Conservation (phyloP, 2,329 filamentous ascomycete genomes). For the Orbilia blumenaviensis region DNA sequence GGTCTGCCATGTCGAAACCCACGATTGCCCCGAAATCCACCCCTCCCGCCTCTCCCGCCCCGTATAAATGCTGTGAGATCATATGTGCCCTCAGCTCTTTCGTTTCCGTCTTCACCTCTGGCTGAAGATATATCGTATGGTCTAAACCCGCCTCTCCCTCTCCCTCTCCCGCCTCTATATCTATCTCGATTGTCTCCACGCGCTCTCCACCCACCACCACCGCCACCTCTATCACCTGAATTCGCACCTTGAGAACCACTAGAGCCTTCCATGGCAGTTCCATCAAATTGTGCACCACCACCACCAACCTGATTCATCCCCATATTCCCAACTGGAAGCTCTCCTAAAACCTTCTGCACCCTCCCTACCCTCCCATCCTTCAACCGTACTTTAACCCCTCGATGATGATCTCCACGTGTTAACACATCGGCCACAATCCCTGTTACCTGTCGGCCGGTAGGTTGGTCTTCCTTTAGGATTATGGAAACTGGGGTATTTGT, state of each 20-base stretch:
- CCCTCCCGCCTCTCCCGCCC: constrained; percentile 44
- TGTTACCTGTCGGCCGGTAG: constrained; percentile 74
- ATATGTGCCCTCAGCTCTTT: constrained; percentile 61
- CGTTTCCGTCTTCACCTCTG: constrained; percentile 57
- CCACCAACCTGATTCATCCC: constrained; percentile 24
- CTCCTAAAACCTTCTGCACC: constrained; percentile 71
- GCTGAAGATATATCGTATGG: constrained; percentile 55
- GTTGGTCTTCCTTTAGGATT: constrained; percentile 78
- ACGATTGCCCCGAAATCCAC: constrained; percentile 56
- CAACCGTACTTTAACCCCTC: constrained; percentile 81
- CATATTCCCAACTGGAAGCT: constrained; percentile 27
- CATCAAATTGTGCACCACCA: not conserved
- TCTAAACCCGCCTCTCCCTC: constrained; percentile 43
- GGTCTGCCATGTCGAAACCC: not conserved
- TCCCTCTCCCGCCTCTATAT: constrained; percentile 28
- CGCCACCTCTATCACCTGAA: not conserved
- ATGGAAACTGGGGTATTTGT: constrained; percentile 75
- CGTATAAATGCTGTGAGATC: constrained; percentile 67
- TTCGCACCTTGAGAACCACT: not conserved
- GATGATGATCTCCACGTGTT: constrained; percentile 77
- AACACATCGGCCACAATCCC: constrained; percentile 74
- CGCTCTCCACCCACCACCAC: not conserved
- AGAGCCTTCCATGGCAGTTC: not conserved
- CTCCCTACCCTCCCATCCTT: constrained; percentile 76
- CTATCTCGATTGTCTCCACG: not conserved